Evolutionary conservation across 176 grass and related monocot species (phyloP), one percentile per base, ranked within the genome.

Genomic region (Avena eriantha): DNA sequence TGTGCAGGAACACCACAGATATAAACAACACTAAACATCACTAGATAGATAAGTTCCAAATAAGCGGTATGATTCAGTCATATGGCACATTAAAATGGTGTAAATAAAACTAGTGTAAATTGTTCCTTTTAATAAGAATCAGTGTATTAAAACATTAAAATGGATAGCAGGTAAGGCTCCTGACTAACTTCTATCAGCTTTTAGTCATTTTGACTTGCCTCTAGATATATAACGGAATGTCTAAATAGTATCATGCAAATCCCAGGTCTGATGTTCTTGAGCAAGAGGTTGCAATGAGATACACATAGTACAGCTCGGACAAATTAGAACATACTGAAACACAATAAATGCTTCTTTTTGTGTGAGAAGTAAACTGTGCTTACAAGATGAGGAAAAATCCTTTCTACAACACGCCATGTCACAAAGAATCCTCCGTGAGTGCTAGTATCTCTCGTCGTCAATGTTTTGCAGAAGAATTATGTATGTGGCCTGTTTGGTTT

Each of bases 401-500:
- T 88, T 86, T 95, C 93, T 2, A 91, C 93, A 54, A 91, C 81
- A 64, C 91, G 88, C 12, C 91, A 84, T 82, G 93, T 91, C 56
- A 95, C 91, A 26, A 91, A 95, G 84, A 95, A 95, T 43, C 93
- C 93, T 85, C 91, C 93, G 53, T 95, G 93, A 31, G 93, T 95
- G 86, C 93, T 95, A 84, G 93, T 95, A 85, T 95, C 93, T 89
- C 93, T 95, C 31, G 93, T 89, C 34, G 93, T 95, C 39, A 95
- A 79, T 76, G 91, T 95, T 87, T 95, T 95, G 86, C 93, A 95
- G 45, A 95, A 95, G 89, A 95, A 93, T 61, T 95, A 91, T 76
- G 61, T 91, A 47, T 82, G 93, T 63, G 83, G 43, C 67, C 77
- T 90, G 41, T 84, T 85, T 84, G 92, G 93, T 70, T 90, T 90